Base-by-base conservation (phyloP, 2,329 filamentous ascomycete genomes). In the Talaromyces pinophilus region DNA sequence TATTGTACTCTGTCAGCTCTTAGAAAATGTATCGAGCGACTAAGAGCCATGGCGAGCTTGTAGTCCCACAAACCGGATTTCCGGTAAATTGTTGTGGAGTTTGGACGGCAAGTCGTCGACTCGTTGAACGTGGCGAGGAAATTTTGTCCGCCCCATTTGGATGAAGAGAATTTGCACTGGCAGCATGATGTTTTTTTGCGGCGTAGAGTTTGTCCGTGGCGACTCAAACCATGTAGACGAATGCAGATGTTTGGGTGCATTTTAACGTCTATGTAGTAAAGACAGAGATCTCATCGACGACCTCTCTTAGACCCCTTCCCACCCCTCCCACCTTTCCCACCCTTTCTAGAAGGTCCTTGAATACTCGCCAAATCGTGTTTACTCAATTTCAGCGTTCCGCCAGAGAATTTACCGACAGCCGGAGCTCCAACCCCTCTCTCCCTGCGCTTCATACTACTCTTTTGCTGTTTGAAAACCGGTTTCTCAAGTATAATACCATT, bases 401-500 rank as follows among this genome's bases (percentile, higher is more conserved):
- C 90, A 69, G 84, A 87, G 76, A 97, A 90, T 76, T 85, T 92
- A 0, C 95, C 95, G 13, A 98, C 87, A 2, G 86, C 88, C 0
- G 94, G 92, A 35, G 87, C 88, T 69, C 91, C 92, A 44, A 97
- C 87, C 0, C 86, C 82, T 77, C 87, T 81, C 69, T 87, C 83
- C 78, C 87, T 80, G 76, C 85, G 80, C 75, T 77, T 76, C 70
- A 69, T 71, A 67, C 71, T 76, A 5, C 72, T 73, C 62, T 75
- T 76, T 50, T 73, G 70, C 13, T 67, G 64, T 70, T 80, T 83
- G 25, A 67, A 70, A 10, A 70, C 69, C n/a, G 77, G 76, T 42
- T 82, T 82, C 82, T 98, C 95, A 40, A 98, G 82, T 59, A 98
- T 88, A 71, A 98, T 89, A 5, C 94, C 95, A 72, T 94, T 96